Evolutionary conservation across 768 basidiomycete species (phyloP).

Genomic region (Rubroboletus satanas): DNA sequence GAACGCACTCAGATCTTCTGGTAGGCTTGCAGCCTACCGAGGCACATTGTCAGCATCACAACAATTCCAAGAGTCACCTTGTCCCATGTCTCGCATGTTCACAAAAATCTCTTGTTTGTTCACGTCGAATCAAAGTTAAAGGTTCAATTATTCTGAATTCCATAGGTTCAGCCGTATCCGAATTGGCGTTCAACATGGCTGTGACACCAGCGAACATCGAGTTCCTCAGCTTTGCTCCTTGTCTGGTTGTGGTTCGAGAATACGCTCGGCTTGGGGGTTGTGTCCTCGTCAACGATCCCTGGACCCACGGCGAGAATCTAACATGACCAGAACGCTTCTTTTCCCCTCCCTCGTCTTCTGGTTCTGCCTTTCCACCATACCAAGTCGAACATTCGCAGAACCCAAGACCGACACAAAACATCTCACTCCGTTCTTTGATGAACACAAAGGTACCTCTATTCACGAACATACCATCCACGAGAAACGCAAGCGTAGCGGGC

Average conservation of each 20-base stretch:
- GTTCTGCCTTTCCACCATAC: constrained; percentile 5
- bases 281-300: neutral
- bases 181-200: constrained; percentile 1
- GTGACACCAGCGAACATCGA: neutral
- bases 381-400: constrained; percentile 4
- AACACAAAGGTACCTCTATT: neutral
- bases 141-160: constrained; percentile 14
- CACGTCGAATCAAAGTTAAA: neutral
- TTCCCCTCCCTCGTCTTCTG: constrained; percentile 9
- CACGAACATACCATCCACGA: constrained; percentile 4
- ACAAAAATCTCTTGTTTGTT: too few relatives aligned
- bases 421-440: neutral
- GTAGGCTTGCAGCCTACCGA: too few relatives aligned
- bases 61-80: too few relatives aligned
- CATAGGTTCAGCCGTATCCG: neutral
- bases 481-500: constrained; percentile 15
- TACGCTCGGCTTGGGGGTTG: neutral
- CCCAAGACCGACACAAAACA: neutral
- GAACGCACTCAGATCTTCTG: too few relatives aligned
- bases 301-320: neutral
- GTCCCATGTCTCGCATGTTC: too few relatives aligned
- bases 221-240: neutral
- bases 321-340: constrained; percentile 10
- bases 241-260: neutral
- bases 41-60: too few relatives aligned